These are phyloP conservation scores for Polytolypa hystricis DNA, from an alignment of 2,329 filamentous ascomycete genomes.

Conservation along the genomic window DNA sequence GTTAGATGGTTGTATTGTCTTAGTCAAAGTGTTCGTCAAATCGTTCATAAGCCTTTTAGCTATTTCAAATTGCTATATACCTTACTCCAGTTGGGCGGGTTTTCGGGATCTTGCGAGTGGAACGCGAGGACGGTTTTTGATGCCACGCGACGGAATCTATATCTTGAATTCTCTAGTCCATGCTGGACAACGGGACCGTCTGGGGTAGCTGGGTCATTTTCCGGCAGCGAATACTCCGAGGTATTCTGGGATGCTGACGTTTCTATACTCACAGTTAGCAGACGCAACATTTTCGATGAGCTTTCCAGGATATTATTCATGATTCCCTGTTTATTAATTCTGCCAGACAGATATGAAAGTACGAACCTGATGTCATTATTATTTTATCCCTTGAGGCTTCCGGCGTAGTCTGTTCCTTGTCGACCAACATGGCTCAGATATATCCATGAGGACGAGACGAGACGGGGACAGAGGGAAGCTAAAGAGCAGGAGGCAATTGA, in stretches of 20 bases:
- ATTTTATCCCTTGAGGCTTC: too few species aligned
- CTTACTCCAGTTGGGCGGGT: slow-evolving; percentile 25
- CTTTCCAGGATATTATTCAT: too few species aligned
- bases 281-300: too few species aligned
- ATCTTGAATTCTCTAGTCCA: slow-evolving; percentile 3
- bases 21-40: background rate
- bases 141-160: slow-evolving; percentile 23
- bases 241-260: background rate
- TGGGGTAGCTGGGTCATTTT: background rate
- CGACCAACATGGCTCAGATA: too few species aligned
- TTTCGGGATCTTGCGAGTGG: slow-evolving; percentile 23
- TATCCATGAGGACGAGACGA: too few species aligned
- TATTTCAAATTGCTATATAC: slow-evolving; percentile 10
- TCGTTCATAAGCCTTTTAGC: background rate
- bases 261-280: too few species aligned
- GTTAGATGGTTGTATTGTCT: background rate
- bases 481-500: too few species aligned
- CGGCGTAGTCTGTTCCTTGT: too few species aligned
- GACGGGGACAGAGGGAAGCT: too few species aligned
- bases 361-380: too few species aligned
- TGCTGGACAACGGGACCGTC: background rate
- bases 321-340: too few species aligned
- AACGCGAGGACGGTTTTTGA: slow-evolving; percentile 28
- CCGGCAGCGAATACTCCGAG: slow-evolving; percentile 1
- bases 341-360: too few species aligned